Evolutionary conservation across 805 yeast genomes (phyloP), one percentile per base, ranked within the genome.

Genomic region (Kazachstania africana): DNA sequence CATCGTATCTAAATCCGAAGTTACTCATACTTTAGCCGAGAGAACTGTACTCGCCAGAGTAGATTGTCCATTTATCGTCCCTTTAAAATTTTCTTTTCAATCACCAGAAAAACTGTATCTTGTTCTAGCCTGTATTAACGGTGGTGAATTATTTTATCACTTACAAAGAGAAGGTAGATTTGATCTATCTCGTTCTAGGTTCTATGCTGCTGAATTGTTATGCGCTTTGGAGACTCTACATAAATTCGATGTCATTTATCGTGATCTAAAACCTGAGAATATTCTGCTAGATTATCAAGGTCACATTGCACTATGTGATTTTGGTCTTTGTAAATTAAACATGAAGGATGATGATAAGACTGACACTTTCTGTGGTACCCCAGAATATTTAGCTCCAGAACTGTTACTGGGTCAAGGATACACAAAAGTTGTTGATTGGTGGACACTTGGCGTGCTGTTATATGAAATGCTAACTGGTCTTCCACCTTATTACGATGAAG

Each of bases 401-500:
- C 64, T 91, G 44, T 63, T 91, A 29, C 63, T 85, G 45, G 91
- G 93, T 29, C 85, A 82, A 53, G 97, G 97, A 2, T 91, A 91
- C 57, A 85, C 97, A 2, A 76, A 94, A 55, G 79, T 80, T 8
- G 97, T 91, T 15, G 98, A 91, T 58, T 91, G 95, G 88, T 91
- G 98, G 98, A 91, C 98, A 1, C 65, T 91, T 45, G 98, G 98
- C 26, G 87, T 88, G 12, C 65, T 91, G 33, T 63, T 91, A 27
- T 91, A 84, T 54, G 98, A 88, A 52, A 91, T 91, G 98, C 65
- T 91, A 38, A 85, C 96, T 1, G 95, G 97, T 1, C 67, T 91
- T 43, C 98, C 98, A 4, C 98, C 98, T 24, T 91, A 84, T 55
- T 91, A 84, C 54, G 97, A 91, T 53, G 95, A 87, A 51, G 91